Evolutionary conservation across 148 eudicot species (phyloP), one percentile per base, ranked within the genome.

Genomic region (Rhododendron williamsianum): DNA sequence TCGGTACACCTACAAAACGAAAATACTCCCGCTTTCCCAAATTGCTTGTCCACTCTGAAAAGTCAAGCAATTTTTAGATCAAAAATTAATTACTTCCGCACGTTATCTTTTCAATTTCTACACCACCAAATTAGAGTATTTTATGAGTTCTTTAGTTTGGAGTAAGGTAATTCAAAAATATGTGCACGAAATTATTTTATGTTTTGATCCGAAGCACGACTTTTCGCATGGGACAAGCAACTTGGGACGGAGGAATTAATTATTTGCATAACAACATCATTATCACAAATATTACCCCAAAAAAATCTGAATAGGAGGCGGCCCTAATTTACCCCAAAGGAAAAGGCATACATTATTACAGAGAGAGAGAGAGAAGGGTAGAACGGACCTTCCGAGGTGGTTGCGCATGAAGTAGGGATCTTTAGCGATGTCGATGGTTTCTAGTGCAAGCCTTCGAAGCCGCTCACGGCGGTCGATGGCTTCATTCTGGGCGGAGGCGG

Each of bases 401-500:
- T 96, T 96, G 78, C 99, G 96, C 99, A 96, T 96, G 79, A 96
- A 96, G 87, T 96, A 96, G 51, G 99, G 99, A 85, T 96, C 99
- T 88, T 95, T 96, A 6, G 99, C 99, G 77, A 96, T 92, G 90
- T 96, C 99, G 54, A 96, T 96, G 69, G 99, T 96, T 30, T 96
- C 99, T 6, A 96, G 92, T 15, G 99, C 99, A 0, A 96, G 96
- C 3, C 98, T 82, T 13, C 99, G 92, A 63, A 96, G 93, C 36
- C 99, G 92, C 89, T 96, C 99, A 4, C 99, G 97, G 23, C 99
- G 95, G 92, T 96, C 99, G 76, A 96, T 90, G 89, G 98, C 99
- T 87, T 96, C 99, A 52, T 95, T 96, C 85, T 96, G 99, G 38
- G 95, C 90, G 56, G 99, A 87, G 87, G 99, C 99, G 83, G 99